Conservation (phyloP, 805 yeast genomes). For the Candida oleophila region DNA sequence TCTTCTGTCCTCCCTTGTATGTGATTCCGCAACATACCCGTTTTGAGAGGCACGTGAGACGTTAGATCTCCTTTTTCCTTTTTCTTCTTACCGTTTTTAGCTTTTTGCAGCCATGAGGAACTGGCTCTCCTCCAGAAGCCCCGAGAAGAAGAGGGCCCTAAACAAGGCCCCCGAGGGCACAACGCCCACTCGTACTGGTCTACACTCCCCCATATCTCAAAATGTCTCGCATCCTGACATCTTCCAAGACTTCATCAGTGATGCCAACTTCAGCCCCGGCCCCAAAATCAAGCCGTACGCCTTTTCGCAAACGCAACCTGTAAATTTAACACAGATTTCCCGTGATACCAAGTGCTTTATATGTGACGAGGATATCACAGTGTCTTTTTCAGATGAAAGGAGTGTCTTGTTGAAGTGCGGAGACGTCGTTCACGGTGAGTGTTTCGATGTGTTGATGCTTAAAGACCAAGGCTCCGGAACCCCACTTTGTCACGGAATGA, state of each 20-base stretch:
- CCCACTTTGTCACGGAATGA: neutral
- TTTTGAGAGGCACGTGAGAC: too few relatives aligned
- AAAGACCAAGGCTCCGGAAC: neutral
- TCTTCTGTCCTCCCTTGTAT: neutral
- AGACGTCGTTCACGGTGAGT: conserved; percentile 59
- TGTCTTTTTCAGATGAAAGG: conserved; percentile 44
- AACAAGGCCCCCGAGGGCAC: too few relatives aligned
- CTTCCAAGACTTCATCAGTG: neutral
- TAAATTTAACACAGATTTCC: conserved; percentile 2
- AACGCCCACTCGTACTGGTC: too few relatives aligned
- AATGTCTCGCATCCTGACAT: neutral
- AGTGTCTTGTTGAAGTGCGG: conserved; percentile 52
- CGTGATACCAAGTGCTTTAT: conserved; percentile 40
- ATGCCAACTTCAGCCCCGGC: conserved; percentile 10
- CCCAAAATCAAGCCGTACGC: conserved; percentile 25
- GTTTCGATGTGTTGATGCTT: conserved; percentile 29
- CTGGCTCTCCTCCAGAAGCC: neutral
- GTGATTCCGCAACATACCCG: neutral
- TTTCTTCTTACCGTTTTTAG: neutral
- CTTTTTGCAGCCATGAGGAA: neutral
- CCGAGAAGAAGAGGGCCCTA: neutral
- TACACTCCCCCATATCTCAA: too few relatives aligned
- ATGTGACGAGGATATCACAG: conserved; percentile 51
- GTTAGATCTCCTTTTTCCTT: too few relatives aligned
- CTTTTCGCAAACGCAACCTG: conserved; percentile 16